Conservation (phyloP, 768 basidiomycete genomes). For the Hygrophorus russula region DNA sequence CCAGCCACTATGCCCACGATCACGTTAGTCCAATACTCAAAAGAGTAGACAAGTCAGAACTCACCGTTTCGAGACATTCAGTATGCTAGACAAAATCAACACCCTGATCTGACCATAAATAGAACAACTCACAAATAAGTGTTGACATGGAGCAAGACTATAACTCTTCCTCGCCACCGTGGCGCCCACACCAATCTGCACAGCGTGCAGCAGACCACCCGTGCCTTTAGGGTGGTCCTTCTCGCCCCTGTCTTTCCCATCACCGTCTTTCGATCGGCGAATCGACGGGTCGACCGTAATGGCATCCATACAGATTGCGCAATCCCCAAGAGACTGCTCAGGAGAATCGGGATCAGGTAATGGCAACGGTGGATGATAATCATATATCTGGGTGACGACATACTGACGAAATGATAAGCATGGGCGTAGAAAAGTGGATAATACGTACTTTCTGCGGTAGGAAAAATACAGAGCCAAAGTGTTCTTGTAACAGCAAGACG, state of each 20-base stretch:
- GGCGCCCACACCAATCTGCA: constrained; percentile 26
- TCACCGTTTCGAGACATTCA: constrained; percentile 70
- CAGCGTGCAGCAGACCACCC: constrained; percentile 29
- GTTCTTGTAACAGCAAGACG: constrained; percentile 61
- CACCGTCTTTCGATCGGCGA: constrained; percentile 22
- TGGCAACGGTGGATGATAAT: constrained; percentile 80
- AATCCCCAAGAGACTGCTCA: constrained; percentile 72
- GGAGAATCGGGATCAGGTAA: constrained; percentile 63
- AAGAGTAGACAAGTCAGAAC: constrained; percentile 11
- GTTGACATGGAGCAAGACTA: constrained; percentile 82
- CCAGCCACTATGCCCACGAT: constrained; percentile 45
- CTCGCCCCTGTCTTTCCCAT: constrained; percentile 20
- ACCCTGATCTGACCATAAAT: neutral
- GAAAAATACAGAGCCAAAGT: constrained; percentile 76
- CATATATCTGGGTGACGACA: constrained; percentile 48
- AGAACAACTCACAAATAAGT: constrained; percentile 61
- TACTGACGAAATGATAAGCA: constrained; percentile 29
- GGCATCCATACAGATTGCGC: constrained; percentile 89
- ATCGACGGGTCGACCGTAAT: constrained; percentile 44
- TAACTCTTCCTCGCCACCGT: constrained; percentile 49
- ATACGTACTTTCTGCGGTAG: constrained; percentile 51
- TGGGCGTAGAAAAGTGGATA: constrained; percentile 2
- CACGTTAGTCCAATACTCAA: constrained; percentile 8
- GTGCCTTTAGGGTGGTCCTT: constrained; percentile 14
- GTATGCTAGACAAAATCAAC: constrained; percentile 49